Conservation (phyloP, 2,329 filamentous ascomycete genomes). For the Hymenoscyphus fraxineus region DNA sequence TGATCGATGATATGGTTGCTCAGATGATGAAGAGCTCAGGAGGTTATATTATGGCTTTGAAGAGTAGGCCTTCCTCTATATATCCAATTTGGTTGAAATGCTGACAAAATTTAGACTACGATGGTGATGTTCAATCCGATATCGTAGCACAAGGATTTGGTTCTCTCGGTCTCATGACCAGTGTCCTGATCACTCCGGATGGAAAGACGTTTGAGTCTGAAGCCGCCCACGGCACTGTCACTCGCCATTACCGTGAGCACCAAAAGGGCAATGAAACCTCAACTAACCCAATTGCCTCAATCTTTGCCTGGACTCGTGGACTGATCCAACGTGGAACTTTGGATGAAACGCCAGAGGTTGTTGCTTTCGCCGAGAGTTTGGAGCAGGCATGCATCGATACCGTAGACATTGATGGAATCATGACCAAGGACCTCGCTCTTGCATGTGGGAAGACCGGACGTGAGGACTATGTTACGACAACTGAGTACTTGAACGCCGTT, state of each 20-base stretch:
- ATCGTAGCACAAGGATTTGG: constrained; percentile 98
- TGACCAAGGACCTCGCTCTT: constrained; percentile 99
- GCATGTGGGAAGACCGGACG: constrained; percentile 84
- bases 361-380: constrained; percentile 85
- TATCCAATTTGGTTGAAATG: not conserved
- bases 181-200: constrained; percentile 91
- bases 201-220: constrained; percentile 97
- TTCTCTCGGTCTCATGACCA: constrained; percentile 97
- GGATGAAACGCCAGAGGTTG: constrained; percentile 86
- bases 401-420: constrained; percentile 38
- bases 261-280: constrained; percentile 97
- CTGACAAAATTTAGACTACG: constrained; percentile 68
- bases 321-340: constrained; percentile 89
- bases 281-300: constrained; percentile 97
- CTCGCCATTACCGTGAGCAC: constrained; percentile 97
- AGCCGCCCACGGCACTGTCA: constrained; percentile 96
- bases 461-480: constrained; percentile 84
- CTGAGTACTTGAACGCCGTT: constrained; percentile 87
- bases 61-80: constrained; percentile 62
- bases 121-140: constrained; percentile 97
- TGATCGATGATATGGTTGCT: constrained; percentile 99
- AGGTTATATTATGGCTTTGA: constrained; percentile 95
- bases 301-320: constrained; percentile 98
- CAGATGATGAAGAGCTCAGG: constrained; percentile 99
- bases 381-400: constrained; percentile 76